Conservation (phyloP, 106 monocot species). For the Hemerocallis citrina region DNA sequence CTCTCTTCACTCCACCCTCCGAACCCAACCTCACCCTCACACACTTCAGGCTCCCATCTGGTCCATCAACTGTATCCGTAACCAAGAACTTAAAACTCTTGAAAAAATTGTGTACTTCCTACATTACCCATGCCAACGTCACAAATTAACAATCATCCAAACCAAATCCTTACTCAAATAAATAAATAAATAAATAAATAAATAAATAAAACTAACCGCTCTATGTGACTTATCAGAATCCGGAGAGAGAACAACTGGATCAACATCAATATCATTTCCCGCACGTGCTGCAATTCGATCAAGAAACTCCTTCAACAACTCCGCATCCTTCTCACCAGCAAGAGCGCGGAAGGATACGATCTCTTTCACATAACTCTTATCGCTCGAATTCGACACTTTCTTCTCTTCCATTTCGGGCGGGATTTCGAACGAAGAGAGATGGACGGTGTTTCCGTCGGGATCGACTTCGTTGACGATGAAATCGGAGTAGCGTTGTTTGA, state of each 20-base stretch:
- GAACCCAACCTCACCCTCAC: conserved; percentile 64
- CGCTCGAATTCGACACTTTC: conserved; percentile 11
- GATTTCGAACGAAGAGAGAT: conserved; percentile 72
- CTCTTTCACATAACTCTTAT: conserved; percentile 24
- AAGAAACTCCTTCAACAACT: conserved; percentile 42
- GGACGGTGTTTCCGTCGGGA: conserved; percentile 49
- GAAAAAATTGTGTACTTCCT: conserved; percentile 97
- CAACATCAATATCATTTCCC: conserved; percentile 17
- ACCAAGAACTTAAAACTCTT: conserved; percentile 85
- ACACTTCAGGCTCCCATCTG: conserved; percentile 37
- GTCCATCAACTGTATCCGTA: conserved; percentile 80
- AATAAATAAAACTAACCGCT: conserved; percentile 51
- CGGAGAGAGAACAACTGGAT: conserved; percentile 59
- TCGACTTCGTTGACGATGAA: conserved; percentile 93
- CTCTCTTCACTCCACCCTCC: conserved; percentile 27
- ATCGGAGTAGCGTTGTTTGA: conserved; percentile 93
- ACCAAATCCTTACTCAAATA: background rate
- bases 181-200: conserved; percentile 2
- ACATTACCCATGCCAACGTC: conserved; percentile 1
- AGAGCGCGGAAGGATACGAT: conserved; percentile 53
- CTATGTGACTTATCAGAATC: conserved; percentile 84
- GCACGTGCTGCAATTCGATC: conserved; percentile 17
- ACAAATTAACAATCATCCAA: background rate
- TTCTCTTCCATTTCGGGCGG: conserved; percentile 46
- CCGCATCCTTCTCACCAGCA: conserved; percentile 58